Conservation (phyloP, 2,329 filamentous ascomycete species). For the Fusarium bulbicola region DNA sequence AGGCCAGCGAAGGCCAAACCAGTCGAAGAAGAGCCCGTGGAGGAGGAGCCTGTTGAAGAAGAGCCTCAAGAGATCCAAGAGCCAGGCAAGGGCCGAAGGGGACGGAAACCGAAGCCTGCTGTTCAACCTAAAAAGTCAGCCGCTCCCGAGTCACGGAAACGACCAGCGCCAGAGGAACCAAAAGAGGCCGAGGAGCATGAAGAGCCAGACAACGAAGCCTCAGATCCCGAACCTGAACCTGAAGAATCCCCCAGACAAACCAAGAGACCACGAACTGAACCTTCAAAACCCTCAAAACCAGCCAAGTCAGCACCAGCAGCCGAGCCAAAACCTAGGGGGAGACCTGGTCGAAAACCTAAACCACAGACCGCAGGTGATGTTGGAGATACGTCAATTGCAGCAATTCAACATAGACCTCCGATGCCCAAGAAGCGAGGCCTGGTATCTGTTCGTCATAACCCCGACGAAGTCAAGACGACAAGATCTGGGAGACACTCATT, state of each 20-base stretch:
- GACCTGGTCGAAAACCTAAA: constrained; percentile 40
- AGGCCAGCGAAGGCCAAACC: constrained; percentile 34
- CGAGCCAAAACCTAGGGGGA: constrained; percentile 42
- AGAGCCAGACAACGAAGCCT: constrained; percentile 18
- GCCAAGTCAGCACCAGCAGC: constrained; percentile 7
- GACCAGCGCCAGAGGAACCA: constrained; percentile 12
- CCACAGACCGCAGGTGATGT: constrained; percentile 43
- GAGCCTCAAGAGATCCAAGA: constrained; percentile 1
- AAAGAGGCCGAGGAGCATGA: constrained; percentile 34
- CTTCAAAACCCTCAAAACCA: constrained; percentile 39
- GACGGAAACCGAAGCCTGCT: constrained; percentile 28
- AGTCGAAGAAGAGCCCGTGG: constrained; percentile 13
- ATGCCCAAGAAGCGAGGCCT: constrained; percentile 65
- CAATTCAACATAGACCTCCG: constrained; percentile 63
- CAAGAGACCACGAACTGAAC: constrained; percentile 43
- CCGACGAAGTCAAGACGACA: constrained; percentile 65
- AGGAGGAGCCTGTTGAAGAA: constrained; percentile 18
- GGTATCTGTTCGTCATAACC: constrained; percentile 60
- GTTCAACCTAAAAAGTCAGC: constrained; percentile 25
- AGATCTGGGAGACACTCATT: constrained; percentile 83
- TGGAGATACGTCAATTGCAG: constrained; percentile 57
- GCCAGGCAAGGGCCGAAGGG: constrained; percentile 3
- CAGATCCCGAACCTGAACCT: constrained; percentile 38
- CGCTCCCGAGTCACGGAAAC: constrained; percentile 26
- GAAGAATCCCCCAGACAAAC: constrained; percentile 34